A percentile compares a stretch with the other conserved stretches of the same genome.
phyloP scores from a whole-genome alignment of 1,284 basidiomycete genomes.

The Cutaneotrichosporon sp. region DNA sequence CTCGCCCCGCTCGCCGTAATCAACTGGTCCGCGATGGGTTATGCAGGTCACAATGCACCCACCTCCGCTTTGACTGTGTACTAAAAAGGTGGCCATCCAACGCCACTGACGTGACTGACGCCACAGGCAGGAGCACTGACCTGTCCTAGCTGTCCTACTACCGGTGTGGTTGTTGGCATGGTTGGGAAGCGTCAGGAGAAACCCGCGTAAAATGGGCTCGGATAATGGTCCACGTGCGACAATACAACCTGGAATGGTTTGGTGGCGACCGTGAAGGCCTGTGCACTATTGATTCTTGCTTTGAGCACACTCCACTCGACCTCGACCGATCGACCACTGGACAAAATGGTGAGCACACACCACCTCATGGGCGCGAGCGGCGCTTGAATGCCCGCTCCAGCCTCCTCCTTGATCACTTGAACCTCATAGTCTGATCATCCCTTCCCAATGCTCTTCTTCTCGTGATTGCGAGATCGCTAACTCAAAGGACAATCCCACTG shows the following conservation, averaged over 20 bases:
- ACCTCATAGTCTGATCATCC: background rate
- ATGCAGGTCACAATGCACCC: background rate
- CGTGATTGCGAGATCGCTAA: background rate
- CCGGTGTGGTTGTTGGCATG: no score
- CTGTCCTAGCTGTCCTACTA: no score
- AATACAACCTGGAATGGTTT: background rate
- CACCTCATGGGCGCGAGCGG: background rate
- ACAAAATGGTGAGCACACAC: conserved; percentile 1
- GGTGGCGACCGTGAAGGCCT: conserved; percentile 2
- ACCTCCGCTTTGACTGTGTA: background rate
- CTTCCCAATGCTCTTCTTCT: background rate
- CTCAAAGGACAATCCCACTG: conserved; percentile 25
- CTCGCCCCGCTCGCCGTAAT: background rate
- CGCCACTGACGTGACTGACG: background rate
- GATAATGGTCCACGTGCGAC: conserved; percentile 4
- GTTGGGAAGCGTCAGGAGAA: background rate
- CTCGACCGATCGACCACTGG: background rate
- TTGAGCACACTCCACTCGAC: background rate
- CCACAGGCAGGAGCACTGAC: no score
- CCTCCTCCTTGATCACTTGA: background rate
- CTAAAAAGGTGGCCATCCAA: background rate
- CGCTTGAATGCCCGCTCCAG: background rate
- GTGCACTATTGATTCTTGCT: background rate
- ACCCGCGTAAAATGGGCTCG: background rate
- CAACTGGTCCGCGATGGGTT: background rate